Evolutionary conservation across 2,329 filamentous ascomycete genomes (phyloP).

Genomic region (Hypoxylon sp.): DNA sequence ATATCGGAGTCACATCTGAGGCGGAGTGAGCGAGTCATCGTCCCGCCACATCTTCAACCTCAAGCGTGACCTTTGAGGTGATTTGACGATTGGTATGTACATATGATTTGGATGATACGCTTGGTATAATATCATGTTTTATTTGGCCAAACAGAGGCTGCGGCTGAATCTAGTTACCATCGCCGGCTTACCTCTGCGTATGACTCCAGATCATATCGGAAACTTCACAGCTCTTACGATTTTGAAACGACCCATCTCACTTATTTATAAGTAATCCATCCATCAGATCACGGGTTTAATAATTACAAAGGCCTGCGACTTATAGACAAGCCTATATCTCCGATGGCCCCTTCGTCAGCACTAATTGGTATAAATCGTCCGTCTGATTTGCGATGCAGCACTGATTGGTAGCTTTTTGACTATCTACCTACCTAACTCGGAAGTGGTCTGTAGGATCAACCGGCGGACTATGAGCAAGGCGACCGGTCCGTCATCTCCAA

Average conservation of each 20-base stretch:
- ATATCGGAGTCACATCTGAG: no score
- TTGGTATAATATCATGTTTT: slow-evolving; percentile 1
- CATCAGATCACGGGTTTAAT: slow-evolving; percentile 12
- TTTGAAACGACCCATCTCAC: slow-evolving; percentile 6
- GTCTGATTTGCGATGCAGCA: slow-evolving; percentile 13
- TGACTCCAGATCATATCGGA: not conserved
- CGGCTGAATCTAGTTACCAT: not conserved
- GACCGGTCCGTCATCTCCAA: slow-evolving; percentile 19
- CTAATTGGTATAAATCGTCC: slow-evolving; percentile 21
- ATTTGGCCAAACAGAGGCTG: slow-evolving; percentile 1
- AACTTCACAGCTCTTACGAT: slow-evolving; percentile 1
- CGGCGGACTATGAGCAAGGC: slow-evolving; percentile 10
- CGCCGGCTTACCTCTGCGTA: not conserved
- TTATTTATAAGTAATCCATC: slow-evolving; percentile 2
- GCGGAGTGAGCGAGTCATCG: no score
- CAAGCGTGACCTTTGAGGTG: not conserved
- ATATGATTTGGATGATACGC: not conserved
- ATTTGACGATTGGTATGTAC: no score
- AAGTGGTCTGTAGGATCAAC: slow-evolving; percentile 15
- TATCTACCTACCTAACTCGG: no score
- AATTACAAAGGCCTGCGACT: slow-evolving; percentile 3
- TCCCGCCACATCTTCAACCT: not conserved
- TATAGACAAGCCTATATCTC: slow-evolving; percentile 10
- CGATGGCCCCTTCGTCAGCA: slow-evolving; percentile 26
- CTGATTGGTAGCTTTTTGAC: slow-evolving; percentile 13